Evolutionary conservation across 1,139 yeast genomes (phyloP).

Genomic region (Saccharomyces hybrid): DNA sequence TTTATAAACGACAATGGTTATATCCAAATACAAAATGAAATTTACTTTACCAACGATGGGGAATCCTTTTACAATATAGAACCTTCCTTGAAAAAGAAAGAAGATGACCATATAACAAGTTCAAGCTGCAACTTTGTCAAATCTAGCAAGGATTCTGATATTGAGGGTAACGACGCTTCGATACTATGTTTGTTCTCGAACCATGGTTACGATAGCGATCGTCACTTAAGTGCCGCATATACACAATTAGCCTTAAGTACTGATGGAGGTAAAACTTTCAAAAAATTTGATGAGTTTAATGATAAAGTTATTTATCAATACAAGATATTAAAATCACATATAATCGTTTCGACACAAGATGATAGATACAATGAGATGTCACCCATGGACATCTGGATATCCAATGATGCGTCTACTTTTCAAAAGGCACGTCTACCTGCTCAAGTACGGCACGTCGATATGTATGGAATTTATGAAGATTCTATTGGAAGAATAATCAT

Average conservation of each 20-base stretch:
- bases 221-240: not conserved
- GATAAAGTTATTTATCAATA: slow-evolving; percentile 12
- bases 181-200: slow-evolving; percentile 8
- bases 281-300: slow-evolving; percentile 10
- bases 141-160: slow-evolving; percentile 8
- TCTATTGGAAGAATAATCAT: slow-evolving; percentile 20
- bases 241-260: not conserved
- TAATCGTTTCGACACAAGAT: slow-evolving; percentile 19
- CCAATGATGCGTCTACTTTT: slow-evolving; percentile 21
- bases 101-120: not conserved
- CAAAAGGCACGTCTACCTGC: slow-evolving; percentile 25
- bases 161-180: slow-evolving; percentile 8
- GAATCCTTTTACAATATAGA: slow-evolving; percentile 13
- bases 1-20: not conserved
- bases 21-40: not conserved
- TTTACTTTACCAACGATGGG: slow-evolving; percentile 16
- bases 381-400: slow-evolving; percentile 22
- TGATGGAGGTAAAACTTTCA: not conserved
- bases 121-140: slow-evolving; percentile 13
- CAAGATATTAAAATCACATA: slow-evolving; percentile 15
- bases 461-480: slow-evolving; percentile 10
- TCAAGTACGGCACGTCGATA: slow-evolving; percentile 11
- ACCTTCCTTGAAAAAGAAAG: not conserved
- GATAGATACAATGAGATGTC: slow-evolving; percentile 24
- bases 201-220: not conserved